A percentile compares a stretch with the other conserved stretches of the same genome.
phyloP scores from a whole-genome alignment of 108 stramenopile genomes.

The Craspedostauros australis region DNA sequence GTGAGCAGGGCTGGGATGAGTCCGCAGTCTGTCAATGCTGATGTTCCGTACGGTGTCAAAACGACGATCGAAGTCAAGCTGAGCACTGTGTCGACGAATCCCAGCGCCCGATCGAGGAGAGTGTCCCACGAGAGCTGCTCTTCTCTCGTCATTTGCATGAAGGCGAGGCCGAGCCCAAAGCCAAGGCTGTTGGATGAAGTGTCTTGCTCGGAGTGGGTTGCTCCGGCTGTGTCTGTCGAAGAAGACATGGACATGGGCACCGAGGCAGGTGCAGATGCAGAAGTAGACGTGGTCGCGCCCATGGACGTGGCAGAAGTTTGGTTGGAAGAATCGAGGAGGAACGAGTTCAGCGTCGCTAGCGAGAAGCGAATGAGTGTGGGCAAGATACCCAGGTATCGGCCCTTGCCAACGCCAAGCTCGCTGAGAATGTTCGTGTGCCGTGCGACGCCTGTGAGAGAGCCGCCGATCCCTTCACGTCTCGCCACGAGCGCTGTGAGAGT shows the following conservation, averaged over 20 bases:
- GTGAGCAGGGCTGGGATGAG: conserved; percentile 84
- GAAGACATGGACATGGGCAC: too few relatives aligned
- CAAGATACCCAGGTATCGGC: conserved; percentile 84
- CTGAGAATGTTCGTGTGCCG: conserved; percentile 77
- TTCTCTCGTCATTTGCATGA: conserved; percentile 65
- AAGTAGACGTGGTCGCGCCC: neutral
- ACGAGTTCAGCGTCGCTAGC: conserved; percentile 62
- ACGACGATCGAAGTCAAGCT: conserved; percentile 81
- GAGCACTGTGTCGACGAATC: conserved; percentile 81
- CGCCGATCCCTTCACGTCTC: conserved; percentile 53
- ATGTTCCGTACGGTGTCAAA: conserved; percentile 72
- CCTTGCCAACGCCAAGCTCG: conserved; percentile 91
- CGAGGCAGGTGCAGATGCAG: neutral
- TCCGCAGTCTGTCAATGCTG: conserved; percentile 88
- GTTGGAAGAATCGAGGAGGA: too few relatives aligned
- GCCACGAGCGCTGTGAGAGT: conserved; percentile 83
- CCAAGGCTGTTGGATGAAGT: conserved; percentile 52
- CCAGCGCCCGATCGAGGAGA: conserved; percentile 56
- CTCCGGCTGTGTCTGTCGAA: too few relatives aligned
- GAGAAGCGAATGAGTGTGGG: conserved; percentile 88
- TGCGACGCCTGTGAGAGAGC: conserved; percentile 51
- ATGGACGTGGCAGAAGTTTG: neutral
- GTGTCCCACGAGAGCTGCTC: too few relatives aligned
- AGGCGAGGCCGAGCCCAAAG: conserved; percentile 84
- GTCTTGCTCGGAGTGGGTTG: conserved; percentile 7